Base-by-base conservation (phyloP, 768 basidiomycete genomes). In the Pholiota molesta region DNA sequence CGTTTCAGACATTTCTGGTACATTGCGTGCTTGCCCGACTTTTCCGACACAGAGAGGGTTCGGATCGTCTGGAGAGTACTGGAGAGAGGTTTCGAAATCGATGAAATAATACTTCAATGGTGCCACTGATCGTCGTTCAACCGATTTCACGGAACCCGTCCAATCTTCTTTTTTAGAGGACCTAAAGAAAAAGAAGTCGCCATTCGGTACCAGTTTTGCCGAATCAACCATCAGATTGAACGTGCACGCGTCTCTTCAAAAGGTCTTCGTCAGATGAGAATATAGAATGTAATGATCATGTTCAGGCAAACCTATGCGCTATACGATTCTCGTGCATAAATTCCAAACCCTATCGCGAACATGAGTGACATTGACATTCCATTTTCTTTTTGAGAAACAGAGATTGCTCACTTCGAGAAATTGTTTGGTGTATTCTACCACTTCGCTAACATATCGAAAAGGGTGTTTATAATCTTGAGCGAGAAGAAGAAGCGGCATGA, bases 21-120 rank as follows among this genome's bases (percentile, higher is more conserved):
- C 72, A 23, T 61, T 63, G 3, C 57, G 45, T 37, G 69, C 67
- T 54, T 73, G 72, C 5, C 72, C 69, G 49, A 55, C 16, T 5
- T 60, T 11, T 11, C 68, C 63, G 3, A 44, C n/a, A 21, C 55
- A 64, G 4, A 16, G 57, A 35, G 57, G 57, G 14, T 40, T n/a
- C 26, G 47, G 49, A 13, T 61, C 55, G 3, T 56, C 52, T 9
- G 42, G 49, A 19, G 56, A 29, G 28, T 39, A 65, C 1, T 51
- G 11, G 5, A 37, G 5, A 16, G 70, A 66, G 5, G 69, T 49
- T 17, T 68, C 71, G 40, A 72, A 74, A 31, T 75, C 73, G 17
- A 73, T 74, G 55, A 70, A 66, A 40, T 68, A 72, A 51, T 74
- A 74, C 39, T 63, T 63, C 11, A 71, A 63, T 21, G 71, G 68